A percentile compares a stretch with the other conserved stretches of the same genome.
Evolutionary conservation across 306 rosid genomes (phyloP).

Genomic region (Pterocarpus macrocarpus): DNA sequence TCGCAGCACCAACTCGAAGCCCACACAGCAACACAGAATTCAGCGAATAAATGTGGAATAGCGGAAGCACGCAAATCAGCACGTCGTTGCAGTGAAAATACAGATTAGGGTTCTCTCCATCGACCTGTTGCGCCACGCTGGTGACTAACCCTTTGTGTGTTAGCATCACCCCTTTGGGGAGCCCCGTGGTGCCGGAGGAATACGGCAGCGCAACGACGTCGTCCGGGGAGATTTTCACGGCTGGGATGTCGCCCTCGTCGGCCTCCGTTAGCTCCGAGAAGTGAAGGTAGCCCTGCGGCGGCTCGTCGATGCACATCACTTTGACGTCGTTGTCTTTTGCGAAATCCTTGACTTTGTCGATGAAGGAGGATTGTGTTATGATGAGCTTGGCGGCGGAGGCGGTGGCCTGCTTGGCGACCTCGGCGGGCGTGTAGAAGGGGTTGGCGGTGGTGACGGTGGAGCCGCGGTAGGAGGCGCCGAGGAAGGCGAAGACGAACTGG

Average conservation of each 20-base stretch:
- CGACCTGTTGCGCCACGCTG: constrained; percentile 79
- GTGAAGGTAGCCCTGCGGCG: constrained; percentile 28
- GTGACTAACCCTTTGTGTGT: constrained; percentile 72
- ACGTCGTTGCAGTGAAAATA: constrained; percentile 61
- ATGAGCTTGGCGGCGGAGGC: constrained; percentile 62
- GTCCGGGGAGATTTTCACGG: constrained; percentile 61
- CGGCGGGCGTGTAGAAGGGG: constrained; percentile 70
- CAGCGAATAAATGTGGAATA: constrained; percentile 77
- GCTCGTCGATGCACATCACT: constrained; percentile 54
- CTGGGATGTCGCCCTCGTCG: constrained; percentile 56
- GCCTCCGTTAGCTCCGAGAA: constrained; percentile 56
- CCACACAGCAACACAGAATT: constrained; percentile 69
- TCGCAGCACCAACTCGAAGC: constrained; percentile 72
- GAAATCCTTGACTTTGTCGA: constrained; percentile 57
- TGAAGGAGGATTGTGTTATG: constrained; percentile 57
- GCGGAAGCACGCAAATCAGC: constrained; percentile 68
- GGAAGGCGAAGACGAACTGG: constrained; percentile 69
- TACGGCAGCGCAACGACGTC: constrained; percentile 83
- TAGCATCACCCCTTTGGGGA: constrained; percentile 80
- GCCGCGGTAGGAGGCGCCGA: constrained; percentile 70
- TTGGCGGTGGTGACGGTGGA: constrained; percentile 72
- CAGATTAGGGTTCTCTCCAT: constrained; percentile 76
- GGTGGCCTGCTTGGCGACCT: constrained; percentile 64
- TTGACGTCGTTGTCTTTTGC: constrained; percentile 42
- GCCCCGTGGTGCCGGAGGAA: constrained; percentile 83